Conservation (phyloP, 345 rosid genomes). For the Euphorbia tirucalli region DNA sequence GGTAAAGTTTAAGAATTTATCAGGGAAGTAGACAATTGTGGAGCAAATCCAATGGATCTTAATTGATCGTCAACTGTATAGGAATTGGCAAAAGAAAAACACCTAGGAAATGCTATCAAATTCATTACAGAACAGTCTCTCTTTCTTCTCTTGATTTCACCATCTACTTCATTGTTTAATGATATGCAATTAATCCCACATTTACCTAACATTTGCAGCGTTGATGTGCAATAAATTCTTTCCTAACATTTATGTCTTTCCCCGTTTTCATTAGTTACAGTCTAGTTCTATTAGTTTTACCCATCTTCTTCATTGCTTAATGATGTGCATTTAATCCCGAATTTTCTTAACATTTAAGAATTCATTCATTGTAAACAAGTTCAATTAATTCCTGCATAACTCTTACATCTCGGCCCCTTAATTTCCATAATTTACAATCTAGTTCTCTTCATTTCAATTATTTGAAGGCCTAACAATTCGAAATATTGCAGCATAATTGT, state of each 20-base stretch:
- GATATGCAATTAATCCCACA: neutral
- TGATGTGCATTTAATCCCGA: neutral
- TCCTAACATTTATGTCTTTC: neutral
- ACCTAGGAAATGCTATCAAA: constrained; percentile 5
- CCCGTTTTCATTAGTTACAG: neutral
- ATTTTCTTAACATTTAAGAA: neutral
- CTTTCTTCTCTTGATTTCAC: neutral
- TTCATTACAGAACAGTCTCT: neutral
- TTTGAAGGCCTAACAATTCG: no score
- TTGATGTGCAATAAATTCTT: no score
- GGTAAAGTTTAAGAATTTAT: neutral
- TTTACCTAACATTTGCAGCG: neutral
- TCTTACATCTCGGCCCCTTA: neutral
- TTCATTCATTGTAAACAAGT: no score
- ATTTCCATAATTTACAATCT: no score
- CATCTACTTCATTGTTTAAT: neutral
- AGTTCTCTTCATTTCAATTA: no score
- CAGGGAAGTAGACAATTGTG: neutral
- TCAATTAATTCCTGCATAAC: neutral
- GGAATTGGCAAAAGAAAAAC: neutral
- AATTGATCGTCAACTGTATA: neutral
- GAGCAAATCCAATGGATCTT: neutral
- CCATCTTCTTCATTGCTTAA: neutral
- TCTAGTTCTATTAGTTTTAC: neutral
- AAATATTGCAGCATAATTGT: no score